These are phyloP conservation scores for Candida boleticola DNA, from an alignment of 805 yeast species.

Conservation along the genomic window DNA sequence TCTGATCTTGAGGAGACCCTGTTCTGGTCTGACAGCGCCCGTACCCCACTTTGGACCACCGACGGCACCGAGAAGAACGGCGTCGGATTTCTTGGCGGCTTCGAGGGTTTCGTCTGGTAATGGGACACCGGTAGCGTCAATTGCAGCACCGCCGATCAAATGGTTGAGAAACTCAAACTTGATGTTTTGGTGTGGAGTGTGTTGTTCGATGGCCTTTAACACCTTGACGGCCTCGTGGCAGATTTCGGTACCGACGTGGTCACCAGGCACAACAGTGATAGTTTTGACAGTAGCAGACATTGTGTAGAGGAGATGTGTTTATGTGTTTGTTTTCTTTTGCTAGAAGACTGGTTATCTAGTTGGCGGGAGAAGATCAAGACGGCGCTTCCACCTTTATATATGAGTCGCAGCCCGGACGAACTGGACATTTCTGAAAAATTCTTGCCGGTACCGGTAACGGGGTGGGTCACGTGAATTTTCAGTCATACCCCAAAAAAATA, in stretches of 20 bases:
- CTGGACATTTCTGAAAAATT: no score
- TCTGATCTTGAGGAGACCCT: constrained; percentile 90
- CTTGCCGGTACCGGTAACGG: no score
- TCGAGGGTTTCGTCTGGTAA: constrained; percentile 80
- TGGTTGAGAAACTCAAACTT: constrained; percentile 78
- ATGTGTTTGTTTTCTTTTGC: no score
- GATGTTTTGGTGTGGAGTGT: constrained; percentile 38
- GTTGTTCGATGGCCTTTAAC: constrained; percentile 66
- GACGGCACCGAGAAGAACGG: constrained; percentile 95
- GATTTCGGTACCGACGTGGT: constrained; percentile 93
- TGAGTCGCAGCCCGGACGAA: no score
- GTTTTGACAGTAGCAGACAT: constrained; percentile 45
- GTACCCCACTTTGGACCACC: constrained; percentile 99
- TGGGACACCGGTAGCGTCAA: constrained; percentile 94
- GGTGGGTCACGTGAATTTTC: no score
- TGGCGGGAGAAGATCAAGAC: no score
- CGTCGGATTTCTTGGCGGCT: constrained; percentile 85
- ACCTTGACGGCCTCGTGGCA: constrained; percentile 91
- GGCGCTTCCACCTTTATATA: no score
- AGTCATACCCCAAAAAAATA: no score
- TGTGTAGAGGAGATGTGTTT: background rate
- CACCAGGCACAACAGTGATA: constrained; percentile 91
- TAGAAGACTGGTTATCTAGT: no score
- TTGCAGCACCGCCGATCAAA: constrained; percentile 97
- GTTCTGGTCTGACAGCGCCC: constrained; percentile 94